Conservation (phyloP, 345 rosid species). For the Populus nigra region DNA sequence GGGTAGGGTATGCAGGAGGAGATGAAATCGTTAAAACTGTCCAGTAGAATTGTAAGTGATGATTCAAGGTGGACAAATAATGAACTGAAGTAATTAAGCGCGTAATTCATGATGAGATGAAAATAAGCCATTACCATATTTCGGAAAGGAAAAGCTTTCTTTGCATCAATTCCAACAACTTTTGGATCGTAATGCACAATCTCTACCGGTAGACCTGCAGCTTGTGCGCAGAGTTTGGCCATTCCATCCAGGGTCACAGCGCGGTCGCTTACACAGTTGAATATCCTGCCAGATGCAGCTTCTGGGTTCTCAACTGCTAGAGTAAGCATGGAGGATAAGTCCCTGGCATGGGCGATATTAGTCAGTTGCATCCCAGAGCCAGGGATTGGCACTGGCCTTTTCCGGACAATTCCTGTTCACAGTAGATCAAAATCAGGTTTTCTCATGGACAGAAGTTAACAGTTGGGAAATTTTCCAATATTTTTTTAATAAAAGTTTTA, state of each 20-base stretch:
- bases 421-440: background rate
- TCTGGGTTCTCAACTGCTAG: conserved; percentile 67
- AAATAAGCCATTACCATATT: conserved; percentile 53
- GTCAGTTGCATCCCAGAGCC: conserved; percentile 94
- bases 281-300: conserved; percentile 65
- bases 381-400: conserved; percentile 85
- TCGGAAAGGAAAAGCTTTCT: conserved; percentile 93
- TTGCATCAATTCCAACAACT: conserved; percentile 72
- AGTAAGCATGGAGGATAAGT: conserved; percentile 86
- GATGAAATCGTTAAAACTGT: background rate
- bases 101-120: background rate
- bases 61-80: background rate
- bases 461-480: background rate
- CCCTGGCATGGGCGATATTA: conserved; percentile 74
- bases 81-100: background rate
- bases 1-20: background rate
- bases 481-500: too few species aligned
- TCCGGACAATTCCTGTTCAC: conserved; percentile 71
- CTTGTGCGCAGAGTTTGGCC: conserved; percentile 89
- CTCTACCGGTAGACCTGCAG: conserved; percentile 67
- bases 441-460: background rate
- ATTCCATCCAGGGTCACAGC: conserved; percentile 92
- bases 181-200: conserved; percentile 93
- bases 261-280: conserved; percentile 86
- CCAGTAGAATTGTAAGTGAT: background rate